Evolutionary conservation across 768 basidiomycete species (phyloP).

Genomic region (Suillus lakei): DNA sequence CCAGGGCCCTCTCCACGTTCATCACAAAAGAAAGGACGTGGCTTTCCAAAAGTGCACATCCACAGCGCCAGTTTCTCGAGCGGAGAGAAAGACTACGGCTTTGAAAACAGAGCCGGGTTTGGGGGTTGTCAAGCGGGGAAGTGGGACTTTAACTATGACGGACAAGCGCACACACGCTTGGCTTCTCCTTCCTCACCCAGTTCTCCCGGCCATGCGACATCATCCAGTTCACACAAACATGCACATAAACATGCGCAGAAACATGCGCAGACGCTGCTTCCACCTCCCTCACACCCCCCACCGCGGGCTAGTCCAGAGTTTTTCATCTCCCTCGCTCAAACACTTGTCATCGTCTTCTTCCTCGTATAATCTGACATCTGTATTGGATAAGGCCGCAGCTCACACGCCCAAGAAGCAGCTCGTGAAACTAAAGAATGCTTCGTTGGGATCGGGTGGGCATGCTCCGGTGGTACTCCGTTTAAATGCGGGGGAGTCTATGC

Average conservation of each 20-base stretch:
- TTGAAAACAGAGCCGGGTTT: background rate
- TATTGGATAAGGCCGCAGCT: background rate
- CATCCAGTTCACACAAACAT: background rate
- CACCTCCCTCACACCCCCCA: background rate
- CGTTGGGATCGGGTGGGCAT: background rate
- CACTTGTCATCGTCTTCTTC: background rate
- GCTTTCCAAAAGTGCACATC: background rate
- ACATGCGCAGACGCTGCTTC: background rate
- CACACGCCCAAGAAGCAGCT: background rate
- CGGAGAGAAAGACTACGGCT: background rate
- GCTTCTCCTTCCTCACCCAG: constrained; percentile 5
- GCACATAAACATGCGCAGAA: background rate
- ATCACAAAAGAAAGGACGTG: constrained; percentile 2
- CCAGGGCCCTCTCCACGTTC: constrained; percentile 17
- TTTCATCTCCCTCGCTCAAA: background rate
- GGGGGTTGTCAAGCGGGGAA: background rate
- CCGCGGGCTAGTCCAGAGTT: background rate
- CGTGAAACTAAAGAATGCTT: background rate
- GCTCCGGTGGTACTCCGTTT: background rate
- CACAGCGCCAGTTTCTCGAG: background rate
- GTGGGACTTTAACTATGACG: constrained; percentile 13
- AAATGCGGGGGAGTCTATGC: background rate
- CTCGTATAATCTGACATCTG: background rate
- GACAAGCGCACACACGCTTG: background rate
- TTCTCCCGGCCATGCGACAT: constrained; percentile 10